phyloP scores from a whole-genome alignment of 2,329 filamentous ascomycete species.

The Dactylonectria estremocensis region DNA sequence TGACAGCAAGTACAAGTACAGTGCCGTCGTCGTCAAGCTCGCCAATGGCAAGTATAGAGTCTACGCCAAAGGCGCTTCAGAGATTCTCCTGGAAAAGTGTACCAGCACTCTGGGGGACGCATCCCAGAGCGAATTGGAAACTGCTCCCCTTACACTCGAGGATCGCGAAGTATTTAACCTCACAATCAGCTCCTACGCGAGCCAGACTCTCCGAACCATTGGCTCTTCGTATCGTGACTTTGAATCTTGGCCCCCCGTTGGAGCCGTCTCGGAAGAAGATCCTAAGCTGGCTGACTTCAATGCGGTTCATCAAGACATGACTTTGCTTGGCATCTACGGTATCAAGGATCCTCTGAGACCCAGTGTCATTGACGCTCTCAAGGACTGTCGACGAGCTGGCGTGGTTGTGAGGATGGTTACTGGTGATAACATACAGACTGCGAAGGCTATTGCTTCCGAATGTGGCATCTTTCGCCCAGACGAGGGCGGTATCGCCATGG shows the following conservation, averaged over 20 bases:
- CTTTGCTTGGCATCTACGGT: constrained; percentile 68
- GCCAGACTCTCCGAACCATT: constrained; percentile 80
- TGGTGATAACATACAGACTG: constrained; percentile 62
- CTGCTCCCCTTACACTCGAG: constrained; percentile 61
- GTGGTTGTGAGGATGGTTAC: constrained; percentile 78
- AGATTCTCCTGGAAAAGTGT: constrained; percentile 66
- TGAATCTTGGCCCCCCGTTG: constrained; percentile 77
- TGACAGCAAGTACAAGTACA: constrained; percentile 69
- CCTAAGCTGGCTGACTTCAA: constrained; percentile 68
- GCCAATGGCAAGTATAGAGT: constrained; percentile 61
- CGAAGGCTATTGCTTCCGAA: constrained; percentile 62
- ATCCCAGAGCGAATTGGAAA: constrained; percentile 69
- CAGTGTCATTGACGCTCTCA: constrained; percentile 74
- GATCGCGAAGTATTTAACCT: constrained; percentile 68
- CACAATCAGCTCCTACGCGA: constrained; percentile 73
- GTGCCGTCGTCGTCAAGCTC: constrained; percentile 69
- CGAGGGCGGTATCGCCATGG: constrained; percentile 79
- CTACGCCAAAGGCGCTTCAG: constrained; percentile 70
- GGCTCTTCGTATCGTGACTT: constrained; percentile 82
- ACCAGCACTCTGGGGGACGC: constrained; percentile 63
- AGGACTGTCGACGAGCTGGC: constrained; percentile 75
- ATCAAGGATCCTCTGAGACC: constrained; percentile 77
- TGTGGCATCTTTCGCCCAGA: constrained; percentile 57
- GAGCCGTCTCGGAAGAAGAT: constrained; percentile 74
- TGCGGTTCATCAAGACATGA: constrained; percentile 60